Evolutionary conservation across 2,329 filamentous ascomycete species (phyloP).

Genomic region (Arthrobotrys conoides): DNA sequence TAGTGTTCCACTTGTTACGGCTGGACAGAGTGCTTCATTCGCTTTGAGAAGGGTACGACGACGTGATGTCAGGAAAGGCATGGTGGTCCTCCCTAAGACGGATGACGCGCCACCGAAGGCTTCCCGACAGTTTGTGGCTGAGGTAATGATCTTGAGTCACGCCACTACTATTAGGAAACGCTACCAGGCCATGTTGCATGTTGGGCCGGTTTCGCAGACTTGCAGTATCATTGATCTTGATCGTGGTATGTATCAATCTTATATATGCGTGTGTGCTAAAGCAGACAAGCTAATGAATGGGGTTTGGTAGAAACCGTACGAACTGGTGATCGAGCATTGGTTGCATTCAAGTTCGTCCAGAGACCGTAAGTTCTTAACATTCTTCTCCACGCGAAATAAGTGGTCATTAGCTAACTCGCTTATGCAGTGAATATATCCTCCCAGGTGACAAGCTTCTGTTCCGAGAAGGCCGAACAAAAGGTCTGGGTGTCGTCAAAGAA

Average conservation of each 20-base stretch:
- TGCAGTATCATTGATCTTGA: constrained; percentile 98
- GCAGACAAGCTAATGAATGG: constrained; percentile 11
- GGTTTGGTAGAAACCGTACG: constrained; percentile 77
- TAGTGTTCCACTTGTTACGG: constrained; percentile 85
- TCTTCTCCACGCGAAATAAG: too few relatives aligned
- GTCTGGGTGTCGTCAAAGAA: constrained; percentile 91
- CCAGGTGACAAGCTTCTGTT: constrained; percentile 92
- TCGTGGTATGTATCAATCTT: constrained; percentile 71
- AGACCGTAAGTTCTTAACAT: constrained; percentile 71
- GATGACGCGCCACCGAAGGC: constrained; percentile 80
- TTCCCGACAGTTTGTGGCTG: constrained; percentile 81
- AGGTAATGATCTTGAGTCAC: constrained; percentile 93
- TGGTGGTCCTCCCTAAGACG: constrained; percentile 91
- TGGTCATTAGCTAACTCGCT: background rate
- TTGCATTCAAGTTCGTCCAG: constrained; percentile 95
- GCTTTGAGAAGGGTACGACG: constrained; percentile 87
- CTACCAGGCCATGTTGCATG: constrained; percentile 98
- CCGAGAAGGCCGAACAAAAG: constrained; percentile 94
- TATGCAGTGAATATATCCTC: constrained; percentile 79
- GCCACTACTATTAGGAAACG: constrained; percentile 96
- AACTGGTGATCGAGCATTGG: constrained; percentile 91
- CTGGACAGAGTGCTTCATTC: constrained; percentile 93
- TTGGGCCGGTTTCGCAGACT: constrained; percentile 93
- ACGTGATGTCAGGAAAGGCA: constrained; percentile 95
- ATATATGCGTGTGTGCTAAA: background rate